Evolutionary conservation across 805 yeast genomes (phyloP), one percentile per base, ranked within the genome.

Genomic region (Blastobotrys parvus): DNA sequence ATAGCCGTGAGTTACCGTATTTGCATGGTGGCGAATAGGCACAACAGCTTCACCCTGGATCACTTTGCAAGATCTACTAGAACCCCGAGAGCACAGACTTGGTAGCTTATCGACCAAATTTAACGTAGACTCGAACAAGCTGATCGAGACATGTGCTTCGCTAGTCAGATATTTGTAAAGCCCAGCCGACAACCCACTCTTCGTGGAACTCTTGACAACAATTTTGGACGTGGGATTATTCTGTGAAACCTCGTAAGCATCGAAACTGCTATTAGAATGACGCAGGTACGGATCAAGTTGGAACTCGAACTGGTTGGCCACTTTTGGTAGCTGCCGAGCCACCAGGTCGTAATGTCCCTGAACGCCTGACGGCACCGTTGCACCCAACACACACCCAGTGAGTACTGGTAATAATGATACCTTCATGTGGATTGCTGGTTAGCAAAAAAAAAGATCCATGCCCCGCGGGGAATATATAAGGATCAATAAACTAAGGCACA

Each of bases 1-100:
- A 36, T 45, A 45, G 7, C 46, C 49, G 35, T 43, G 43, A 8
- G 49, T 45, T n/a, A 45, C 49, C 13, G 49, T 45, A 25, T 45
- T 45, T 39, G 43, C 39, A 31, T 43, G 46, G 35, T 45, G 43
- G 17, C 49, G 41, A 35, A 43, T 39, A n/a, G 44, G 45, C 29
- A 42, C 44, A 3, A 21, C 35, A 13, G 46, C 36, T 7, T 38
- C 20, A 8, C 49, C 49, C 18, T 37, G 19, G 18, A 43, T 17
- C 8, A 17, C 34, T 10, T 11, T 15, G 38, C 48, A 45, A 2
- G 19, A 19, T n/a, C n/a, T n/a, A n/a, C n/a, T n/a, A 5, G 27
- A 13, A 3, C 3, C 5, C 11, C 16, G 38, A 16, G 25, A 36
- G 32, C 43, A 42, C 38, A 45, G 43, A 17, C 40, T n/a, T 2